Conservation (phyloP, 108 stramenopile genomes). For the Skeletonema potamos region DNA sequence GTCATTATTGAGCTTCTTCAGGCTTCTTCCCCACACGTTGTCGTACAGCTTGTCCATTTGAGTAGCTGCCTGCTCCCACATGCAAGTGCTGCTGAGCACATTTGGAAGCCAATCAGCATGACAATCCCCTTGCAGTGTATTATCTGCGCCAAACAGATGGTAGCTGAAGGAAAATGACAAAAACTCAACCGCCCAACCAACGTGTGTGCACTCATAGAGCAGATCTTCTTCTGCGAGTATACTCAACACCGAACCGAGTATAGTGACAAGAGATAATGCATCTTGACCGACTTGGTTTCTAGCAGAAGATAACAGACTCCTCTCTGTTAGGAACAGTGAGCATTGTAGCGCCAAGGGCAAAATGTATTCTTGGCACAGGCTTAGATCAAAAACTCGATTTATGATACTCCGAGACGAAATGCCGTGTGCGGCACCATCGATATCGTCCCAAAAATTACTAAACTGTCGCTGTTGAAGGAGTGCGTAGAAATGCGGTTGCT, state of each 20-base stretch:
- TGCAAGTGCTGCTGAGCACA: constrained; percentile 3
- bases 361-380: constrained; percentile 17
- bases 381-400: constrained; percentile 26
- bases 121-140: background rate
- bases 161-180: constrained; percentile 22
- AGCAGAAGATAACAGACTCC: background rate
- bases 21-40: constrained; percentile 20
- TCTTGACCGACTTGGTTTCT: constrained; percentile 1
- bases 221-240: constrained; percentile 23
- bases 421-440: constrained; percentile 14
- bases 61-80: constrained; percentile 19
- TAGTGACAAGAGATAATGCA: constrained; percentile 16
- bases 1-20: background rate
- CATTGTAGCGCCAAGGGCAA: constrained; percentile 33
- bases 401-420: constrained; percentile 10
- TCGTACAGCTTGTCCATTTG: constrained; percentile 23
- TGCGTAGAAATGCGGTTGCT: constrained; percentile 20
- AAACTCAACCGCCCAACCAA: constrained; percentile 39
- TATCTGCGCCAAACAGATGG: constrained; percentile 13
- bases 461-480: constrained; percentile 28
- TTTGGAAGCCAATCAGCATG: background rate
- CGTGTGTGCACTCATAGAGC: constrained; percentile 21
- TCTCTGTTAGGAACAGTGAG: constrained; percentile 17
- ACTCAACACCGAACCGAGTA: constrained; percentile 27
- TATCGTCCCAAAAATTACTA: constrained; percentile 35